phyloP scores from a whole-genome alignment of 805 yeast species.

The Yueomyces sp. region DNA sequence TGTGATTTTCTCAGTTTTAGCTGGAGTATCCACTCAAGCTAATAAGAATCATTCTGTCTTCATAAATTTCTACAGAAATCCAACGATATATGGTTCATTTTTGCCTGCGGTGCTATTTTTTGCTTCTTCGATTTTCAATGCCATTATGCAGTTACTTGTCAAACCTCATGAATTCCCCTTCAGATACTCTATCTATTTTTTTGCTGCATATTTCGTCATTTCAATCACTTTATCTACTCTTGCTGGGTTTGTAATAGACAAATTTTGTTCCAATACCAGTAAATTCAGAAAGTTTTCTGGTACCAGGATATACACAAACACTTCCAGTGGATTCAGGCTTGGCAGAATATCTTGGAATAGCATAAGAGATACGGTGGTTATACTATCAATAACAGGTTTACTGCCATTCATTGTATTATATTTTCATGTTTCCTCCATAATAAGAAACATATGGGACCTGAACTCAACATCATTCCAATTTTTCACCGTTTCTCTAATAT shows the following conservation, averaged over 20 bases:
- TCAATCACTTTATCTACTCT: conserved; percentile 62
- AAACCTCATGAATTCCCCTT: conserved; percentile 71
- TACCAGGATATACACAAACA: too few relatives aligned
- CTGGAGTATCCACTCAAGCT: conserved; percentile 33
- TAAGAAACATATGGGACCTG: neutral
- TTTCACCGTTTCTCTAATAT: neutral
- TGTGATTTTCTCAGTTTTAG: conserved; percentile 62
- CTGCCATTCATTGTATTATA: neutral
- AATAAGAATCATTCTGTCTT: neutral
- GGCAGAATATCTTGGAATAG: too few relatives aligned
- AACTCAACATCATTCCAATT: neutral
- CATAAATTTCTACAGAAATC: conserved; percentile 1
- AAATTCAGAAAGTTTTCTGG: too few relatives aligned
- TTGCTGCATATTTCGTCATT: conserved; percentile 47
- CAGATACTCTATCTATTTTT: conserved; percentile 50
- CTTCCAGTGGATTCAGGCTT: too few relatives aligned
- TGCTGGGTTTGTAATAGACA: conserved; percentile 36
- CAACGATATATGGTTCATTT: conserved; percentile 35
- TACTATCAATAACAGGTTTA: neutral
- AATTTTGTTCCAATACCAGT: too few relatives aligned
- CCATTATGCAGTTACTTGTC: conserved; percentile 62
- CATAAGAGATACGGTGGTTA: too few relatives aligned
- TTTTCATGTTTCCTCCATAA: neutral
- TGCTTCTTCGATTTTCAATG: conserved; percentile 43
- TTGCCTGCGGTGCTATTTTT: conserved; percentile 36